Base-by-base conservation (phyloP, 306 rosid genomes). In the Oemleria cerasiformis region DNA sequence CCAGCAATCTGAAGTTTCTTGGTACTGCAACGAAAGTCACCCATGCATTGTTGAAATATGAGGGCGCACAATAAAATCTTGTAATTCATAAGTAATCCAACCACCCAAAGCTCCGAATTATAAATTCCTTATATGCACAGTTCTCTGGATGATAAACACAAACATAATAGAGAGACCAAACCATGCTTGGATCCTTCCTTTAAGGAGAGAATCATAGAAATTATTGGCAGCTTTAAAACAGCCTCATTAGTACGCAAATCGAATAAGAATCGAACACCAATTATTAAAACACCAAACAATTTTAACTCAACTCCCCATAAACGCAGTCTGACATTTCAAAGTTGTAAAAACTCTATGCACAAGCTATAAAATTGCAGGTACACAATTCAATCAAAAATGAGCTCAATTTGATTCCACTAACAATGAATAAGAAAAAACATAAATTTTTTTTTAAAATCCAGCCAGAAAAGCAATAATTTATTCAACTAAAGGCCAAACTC, bases 1-100 rank as follows among this genome's bases (percentile, higher is more conserved):
- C 99, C 87, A 95, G 84, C 93, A 95, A 84, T 88, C 99, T 89
- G 88, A 95, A 95, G 90, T 95, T 95, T 80, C 99, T 80, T 9
- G 99, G 99, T 67, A 95, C 99, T 95, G 85, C 87, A 81, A 39
- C 40, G 60, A 78, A 78, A 63, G 41, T n/a, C 49, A 75, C 9
- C 14, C 9, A 7, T 59, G 39, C 41, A 34, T 34, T n/a, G 42
- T 59, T 34, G 42, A 15, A 34, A 59, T 15, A 36, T 15, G 1
- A 34, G 21, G 48, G 49, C 14, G 23, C 53, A 42, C 3, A 8
- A 14, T 6, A 53, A 20, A 50, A 38, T 39, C 9, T 14, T 39
- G 11, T 6, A 41, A 3, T 47, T 23, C 6, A 25, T 44, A 13
- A 25, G 41, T 21, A 1, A 17, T 30, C 36, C 56, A 8, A 13